Evolutionary conservation across 805 yeast genomes (phyloP).

Genomic region (Yamadazyma scolyti): DNA sequence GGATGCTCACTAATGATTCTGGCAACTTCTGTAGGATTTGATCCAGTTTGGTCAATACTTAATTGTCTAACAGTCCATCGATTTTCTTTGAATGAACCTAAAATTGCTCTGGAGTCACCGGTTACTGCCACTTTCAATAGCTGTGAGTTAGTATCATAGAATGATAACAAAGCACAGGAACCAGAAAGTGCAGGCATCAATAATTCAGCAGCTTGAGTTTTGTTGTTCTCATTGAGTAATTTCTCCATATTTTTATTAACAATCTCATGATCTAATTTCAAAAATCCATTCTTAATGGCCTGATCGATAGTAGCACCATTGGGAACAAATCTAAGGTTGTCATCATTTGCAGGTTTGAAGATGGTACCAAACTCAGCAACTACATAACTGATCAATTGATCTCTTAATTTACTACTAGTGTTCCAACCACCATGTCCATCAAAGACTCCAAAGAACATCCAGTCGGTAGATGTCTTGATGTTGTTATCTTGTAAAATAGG

Average conservation of each 20-base stretch:
- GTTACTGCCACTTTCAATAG: constrained; percentile 86
- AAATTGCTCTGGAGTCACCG: constrained; percentile 91
- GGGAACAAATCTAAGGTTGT: constrained; percentile 58
- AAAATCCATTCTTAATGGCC: constrained; percentile 78
- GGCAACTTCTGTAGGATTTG: constrained; percentile 81
- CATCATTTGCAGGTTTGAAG: constrained; percentile 50
- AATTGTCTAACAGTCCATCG: constrained; percentile 86
- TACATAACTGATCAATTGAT: constrained; percentile 73
- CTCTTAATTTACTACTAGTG: constrained; percentile 82
- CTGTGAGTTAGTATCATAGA: constrained; percentile 74
- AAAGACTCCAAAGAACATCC: constrained; percentile 93
- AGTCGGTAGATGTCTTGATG: constrained; percentile 53
- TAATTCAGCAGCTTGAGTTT: constrained; percentile 66
- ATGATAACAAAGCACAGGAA: constrained; percentile 85
- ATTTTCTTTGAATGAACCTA: constrained; percentile 69
- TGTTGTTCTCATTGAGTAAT: constrained; percentile 63
- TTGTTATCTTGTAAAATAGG: constrained; percentile 64
- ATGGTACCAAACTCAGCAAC: constrained; percentile 68
- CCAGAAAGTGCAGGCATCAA: constrained; percentile 94
- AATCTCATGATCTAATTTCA: constrained; percentile 81
- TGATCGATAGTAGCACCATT: constrained; percentile 66
- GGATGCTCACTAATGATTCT: constrained; percentile 88
- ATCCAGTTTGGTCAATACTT: constrained; percentile 91
- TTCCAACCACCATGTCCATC: constrained; percentile 99
- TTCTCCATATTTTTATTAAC: constrained; percentile 70